phyloP scores from a whole-genome alignment of 257 asterid species.

The Primulina huaijiensis region DNA sequence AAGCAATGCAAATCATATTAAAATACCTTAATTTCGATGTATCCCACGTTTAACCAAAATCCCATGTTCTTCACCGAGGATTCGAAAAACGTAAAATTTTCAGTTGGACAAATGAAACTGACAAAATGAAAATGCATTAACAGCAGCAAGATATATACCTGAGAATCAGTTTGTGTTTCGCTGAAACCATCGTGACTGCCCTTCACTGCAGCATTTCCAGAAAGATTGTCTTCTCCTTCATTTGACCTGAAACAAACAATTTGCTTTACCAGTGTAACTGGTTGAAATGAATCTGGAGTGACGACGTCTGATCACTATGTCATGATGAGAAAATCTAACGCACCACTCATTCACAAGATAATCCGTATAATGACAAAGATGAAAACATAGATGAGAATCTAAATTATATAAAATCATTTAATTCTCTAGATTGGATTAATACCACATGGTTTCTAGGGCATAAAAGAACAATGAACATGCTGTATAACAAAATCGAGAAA shows the following conservation, averaged over 20 bases:
- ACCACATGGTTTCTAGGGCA: constrained; percentile 22
- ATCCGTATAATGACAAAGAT: constrained; percentile 17
- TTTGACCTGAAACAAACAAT: constrained; percentile 48
- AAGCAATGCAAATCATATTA: constrained; percentile 20
- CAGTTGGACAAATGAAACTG: no score
- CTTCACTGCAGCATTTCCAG: constrained; percentile 40
- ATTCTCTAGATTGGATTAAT: constrained; percentile 9
- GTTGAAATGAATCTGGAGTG: not conserved
- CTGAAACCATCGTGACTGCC: constrained; percentile 64
- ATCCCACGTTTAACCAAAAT: constrained; percentile 1
- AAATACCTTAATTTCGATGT: not conserved
- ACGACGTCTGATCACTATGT: no score
- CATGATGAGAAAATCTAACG: not conserved
- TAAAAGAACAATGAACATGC: not conserved
- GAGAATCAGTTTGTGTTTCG: constrained; percentile 93
- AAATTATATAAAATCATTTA: constrained; percentile 9
- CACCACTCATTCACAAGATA: not conserved
- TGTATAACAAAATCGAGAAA: constrained; percentile 2
- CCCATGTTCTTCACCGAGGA: constrained; percentile 2
- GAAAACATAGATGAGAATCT: constrained; percentile 5
- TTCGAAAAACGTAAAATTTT: constrained; percentile 14
- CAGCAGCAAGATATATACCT: constrained; percentile 46
- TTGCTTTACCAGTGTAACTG: not conserved
- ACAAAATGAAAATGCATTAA: constrained; percentile 19
- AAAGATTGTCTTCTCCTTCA: constrained; percentile 42